phyloP scores from a whole-genome alignment of 2,329 filamentous ascomycete species.

The Exophiala dermatitidis region DNA sequence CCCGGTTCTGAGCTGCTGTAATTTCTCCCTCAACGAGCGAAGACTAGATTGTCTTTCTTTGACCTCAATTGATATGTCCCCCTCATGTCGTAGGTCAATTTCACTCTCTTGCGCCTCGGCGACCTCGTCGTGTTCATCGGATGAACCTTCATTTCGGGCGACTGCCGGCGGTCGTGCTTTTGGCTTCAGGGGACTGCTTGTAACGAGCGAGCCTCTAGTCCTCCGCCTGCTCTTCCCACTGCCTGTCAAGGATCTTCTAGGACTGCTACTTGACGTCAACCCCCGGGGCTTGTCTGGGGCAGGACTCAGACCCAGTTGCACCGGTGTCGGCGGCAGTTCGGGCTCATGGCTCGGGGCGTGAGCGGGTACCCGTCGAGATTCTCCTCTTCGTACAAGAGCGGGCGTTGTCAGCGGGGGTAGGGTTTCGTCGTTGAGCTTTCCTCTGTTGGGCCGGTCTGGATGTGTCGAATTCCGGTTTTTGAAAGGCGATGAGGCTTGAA shows the following conservation, averaged over 20 bases:
- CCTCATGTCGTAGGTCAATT: conserved; percentile 4
- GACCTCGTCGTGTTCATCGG: conserved; percentile 1
- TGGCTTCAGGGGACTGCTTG: conserved; percentile 27
- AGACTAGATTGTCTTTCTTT: conserved; percentile 10
- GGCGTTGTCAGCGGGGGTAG: conserved; percentile 15
- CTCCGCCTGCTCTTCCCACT: conserved; percentile 19
- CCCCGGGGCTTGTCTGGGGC: conserved; percentile 24
- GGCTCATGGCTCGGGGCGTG: conserved; percentile 13
- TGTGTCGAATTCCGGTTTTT: background rate
- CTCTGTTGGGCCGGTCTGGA: background rate
- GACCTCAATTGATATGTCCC: conserved; percentile 5
- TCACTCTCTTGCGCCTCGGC: conserved; percentile 16
- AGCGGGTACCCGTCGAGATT: background rate
- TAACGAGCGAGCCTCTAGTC: conserved; percentile 4
- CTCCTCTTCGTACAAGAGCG: conserved; percentile 16
- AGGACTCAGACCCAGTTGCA: conserved; percentile 20
- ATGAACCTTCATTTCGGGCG: background rate
- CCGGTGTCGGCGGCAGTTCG: conserved; percentile 26
- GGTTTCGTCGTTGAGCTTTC: background rate
- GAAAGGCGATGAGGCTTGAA: background rate
- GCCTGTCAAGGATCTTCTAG: conserved; percentile 16
- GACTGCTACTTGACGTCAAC: conserved; percentile 24
- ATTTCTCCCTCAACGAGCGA: conserved; percentile 4
- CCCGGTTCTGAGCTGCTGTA: conserved; percentile 7
- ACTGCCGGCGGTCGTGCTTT: conserved; percentile 4